Percentiles rank a stretch among this genome's conserved stretches.
Evolutionary conservation across 441 rosid species (phyloP).

Genomic region (Croton laevigatus): DNA sequence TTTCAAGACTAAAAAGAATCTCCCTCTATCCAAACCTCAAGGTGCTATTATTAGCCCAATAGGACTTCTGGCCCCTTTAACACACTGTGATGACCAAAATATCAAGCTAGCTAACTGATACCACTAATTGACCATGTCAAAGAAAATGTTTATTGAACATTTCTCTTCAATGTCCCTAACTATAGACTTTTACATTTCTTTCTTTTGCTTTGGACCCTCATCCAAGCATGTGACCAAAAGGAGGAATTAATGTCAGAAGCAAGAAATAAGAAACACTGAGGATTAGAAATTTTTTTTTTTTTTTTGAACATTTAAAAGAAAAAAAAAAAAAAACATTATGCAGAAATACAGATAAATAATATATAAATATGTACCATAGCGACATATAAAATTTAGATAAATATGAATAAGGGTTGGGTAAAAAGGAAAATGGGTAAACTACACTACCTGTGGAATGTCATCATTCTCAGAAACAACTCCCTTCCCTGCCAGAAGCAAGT

Average conservation of each 20-base stretch:
- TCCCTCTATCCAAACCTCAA: background rate
- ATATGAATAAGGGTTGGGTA: background rate
- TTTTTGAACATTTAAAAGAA: background rate
- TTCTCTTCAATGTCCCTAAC: background rate
- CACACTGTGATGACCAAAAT: background rate
- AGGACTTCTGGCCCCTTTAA: background rate
- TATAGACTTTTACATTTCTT: background rate
- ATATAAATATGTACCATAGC: background rate
- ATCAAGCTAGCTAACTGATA: background rate
- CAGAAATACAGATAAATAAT: background rate
- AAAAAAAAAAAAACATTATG: background rate
- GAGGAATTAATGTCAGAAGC: background rate
- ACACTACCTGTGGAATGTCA: slow-evolving; percentile 72
- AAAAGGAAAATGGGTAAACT: background rate
- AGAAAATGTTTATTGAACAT: background rate
- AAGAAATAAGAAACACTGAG: background rate
- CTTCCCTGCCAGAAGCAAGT: slow-evolving; percentile 80
- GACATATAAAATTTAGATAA: background rate
- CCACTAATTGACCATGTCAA: background rate
- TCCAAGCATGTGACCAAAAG: background rate
- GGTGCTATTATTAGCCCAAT: background rate
- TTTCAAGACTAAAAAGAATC: slow-evolving; percentile 11
- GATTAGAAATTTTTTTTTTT: background rate
- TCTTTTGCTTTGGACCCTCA: background rate
- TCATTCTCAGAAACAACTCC: slow-evolving; percentile 74